Conservation (phyloP, 208 protist species). For the Crithidia brevicula region DNA sequence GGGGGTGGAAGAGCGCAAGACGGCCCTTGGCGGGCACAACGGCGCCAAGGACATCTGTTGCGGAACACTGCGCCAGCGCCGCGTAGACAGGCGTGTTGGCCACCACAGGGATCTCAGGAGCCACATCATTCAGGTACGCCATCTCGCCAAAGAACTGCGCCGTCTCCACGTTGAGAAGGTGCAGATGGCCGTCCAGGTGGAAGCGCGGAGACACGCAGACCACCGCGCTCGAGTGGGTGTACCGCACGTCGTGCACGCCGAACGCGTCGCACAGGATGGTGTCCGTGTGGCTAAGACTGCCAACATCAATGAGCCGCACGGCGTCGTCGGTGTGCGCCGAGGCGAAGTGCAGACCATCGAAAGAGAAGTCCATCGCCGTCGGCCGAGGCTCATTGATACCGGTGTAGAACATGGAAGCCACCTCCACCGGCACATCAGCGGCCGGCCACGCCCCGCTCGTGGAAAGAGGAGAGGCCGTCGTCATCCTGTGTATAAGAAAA, state of each 20-base stretch:
- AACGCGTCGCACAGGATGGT: slow-evolving; percentile 62
- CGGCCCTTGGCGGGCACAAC: slow-evolving; percentile 53
- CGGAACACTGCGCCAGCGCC: slow-evolving; percentile 64
- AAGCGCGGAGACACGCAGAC: slow-evolving; percentile 72
- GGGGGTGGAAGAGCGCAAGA: slow-evolving; percentile 77
- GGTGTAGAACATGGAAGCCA: slow-evolving; percentile 76
- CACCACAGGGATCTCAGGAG: slow-evolving; percentile 37
- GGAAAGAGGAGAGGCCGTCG: slow-evolving; percentile 4
- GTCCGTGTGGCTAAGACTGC: slow-evolving; percentile 43
- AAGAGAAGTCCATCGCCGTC: slow-evolving; percentile 75
- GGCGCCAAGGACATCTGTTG: slow-evolving; percentile 66
- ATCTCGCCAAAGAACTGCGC: slow-evolving; percentile 69
- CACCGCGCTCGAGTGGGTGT: slow-evolving; percentile 70
- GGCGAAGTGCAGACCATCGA: slow-evolving; percentile 67
- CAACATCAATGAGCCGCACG: slow-evolving; percentile 72
- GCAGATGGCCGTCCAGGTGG: slow-evolving; percentile 77
- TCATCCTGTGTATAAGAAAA: neutral
- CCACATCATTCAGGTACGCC: slow-evolving; percentile 69
- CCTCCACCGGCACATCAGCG: slow-evolving; percentile 44
- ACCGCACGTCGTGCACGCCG: slow-evolving; percentile 66
- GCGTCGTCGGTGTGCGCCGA: slow-evolving; percentile 82
- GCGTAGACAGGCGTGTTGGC: slow-evolving; percentile 71
- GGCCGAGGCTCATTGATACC: slow-evolving; percentile 74
- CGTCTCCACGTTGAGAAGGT: slow-evolving; percentile 75
- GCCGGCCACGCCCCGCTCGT: slow-evolving; percentile 1